These are phyloP conservation scores for Venustampulla echinocandica DNA, from an alignment of 495 filamentous ascomycete genomes.

Conservation along the genomic window DNA sequence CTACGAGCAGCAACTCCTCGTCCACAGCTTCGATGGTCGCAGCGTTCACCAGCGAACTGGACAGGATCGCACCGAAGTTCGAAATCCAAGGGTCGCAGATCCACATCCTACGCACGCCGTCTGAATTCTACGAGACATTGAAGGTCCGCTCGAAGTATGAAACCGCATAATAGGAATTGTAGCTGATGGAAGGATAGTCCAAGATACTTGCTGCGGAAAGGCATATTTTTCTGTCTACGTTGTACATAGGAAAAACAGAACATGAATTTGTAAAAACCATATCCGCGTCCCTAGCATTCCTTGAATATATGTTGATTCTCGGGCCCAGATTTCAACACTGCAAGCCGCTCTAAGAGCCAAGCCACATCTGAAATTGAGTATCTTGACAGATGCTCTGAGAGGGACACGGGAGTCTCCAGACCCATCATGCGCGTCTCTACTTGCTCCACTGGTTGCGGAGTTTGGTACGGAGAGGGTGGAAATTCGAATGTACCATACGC, in stretches of 20 bases:
- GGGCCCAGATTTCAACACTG: slow-evolving; percentile 59
- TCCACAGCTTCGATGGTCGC: slow-evolving; percentile 43
- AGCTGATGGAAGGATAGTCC: slow-evolving; percentile 37
- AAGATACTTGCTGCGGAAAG: slow-evolving; percentile 73
- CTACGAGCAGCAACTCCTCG: slow-evolving; percentile 22
- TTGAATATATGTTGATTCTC: slow-evolving; percentile 12
- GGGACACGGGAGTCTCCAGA: slow-evolving; percentile 87
- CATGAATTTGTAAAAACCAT: slow-evolving; percentile 57
- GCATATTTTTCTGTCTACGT: slow-evolving; percentile 82
- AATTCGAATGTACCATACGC: slow-evolving; percentile 95
- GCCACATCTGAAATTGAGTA: slow-evolving; percentile 71
- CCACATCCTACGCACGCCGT: slow-evolving; percentile 65
- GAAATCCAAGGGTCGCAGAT: slow-evolving; percentile 76
- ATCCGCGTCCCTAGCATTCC: neutral
- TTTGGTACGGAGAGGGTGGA: slow-evolving; percentile 85
- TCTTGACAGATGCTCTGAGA: slow-evolving; percentile 86
- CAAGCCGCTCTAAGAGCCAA: slow-evolving; percentile 65
- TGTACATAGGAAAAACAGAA: slow-evolving; percentile 95
- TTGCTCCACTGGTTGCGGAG: slow-evolving; percentile 70
- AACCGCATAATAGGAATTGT: neutral
- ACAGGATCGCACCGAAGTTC: slow-evolving; percentile 82
- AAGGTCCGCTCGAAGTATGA: slow-evolving; percentile 55
- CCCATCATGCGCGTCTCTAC: slow-evolving; percentile 80
- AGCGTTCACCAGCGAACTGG: slow-evolving; percentile 70
- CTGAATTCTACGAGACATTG: slow-evolving; percentile 78